These are phyloP conservation scores for Arctium lappa DNA, from an alignment of 129 eudicot genomes.

Conservation along the genomic window DNA sequence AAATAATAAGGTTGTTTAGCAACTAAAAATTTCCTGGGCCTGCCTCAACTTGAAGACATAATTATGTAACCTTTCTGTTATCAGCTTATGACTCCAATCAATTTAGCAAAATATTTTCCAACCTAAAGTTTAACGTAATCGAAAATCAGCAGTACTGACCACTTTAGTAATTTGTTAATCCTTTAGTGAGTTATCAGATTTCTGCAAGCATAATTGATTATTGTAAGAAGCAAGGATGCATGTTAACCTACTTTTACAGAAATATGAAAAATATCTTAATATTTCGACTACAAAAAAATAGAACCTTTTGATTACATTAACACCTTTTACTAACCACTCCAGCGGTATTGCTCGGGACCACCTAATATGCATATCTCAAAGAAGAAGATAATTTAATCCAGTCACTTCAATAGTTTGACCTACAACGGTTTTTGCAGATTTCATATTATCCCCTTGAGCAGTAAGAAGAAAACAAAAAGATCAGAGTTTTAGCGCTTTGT, in stretches of 20 bases:
- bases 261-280: not conserved
- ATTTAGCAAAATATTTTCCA: not conserved
- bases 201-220: not conserved
- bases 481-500: not conserved
- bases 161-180: not conserved
- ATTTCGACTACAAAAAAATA: not conserved
- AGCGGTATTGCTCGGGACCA: not conserved
- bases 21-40: no score
- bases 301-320: not conserved
- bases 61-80: no score
- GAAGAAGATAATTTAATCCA: slow-evolving; percentile 6
- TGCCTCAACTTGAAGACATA: no score
- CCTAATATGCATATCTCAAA: not conserved
- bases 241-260: not conserved
- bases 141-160: not conserved
- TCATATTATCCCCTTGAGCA: not conserved
- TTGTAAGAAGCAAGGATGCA: not conserved
- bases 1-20: no score
- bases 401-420: not conserved
- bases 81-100: not conserved
- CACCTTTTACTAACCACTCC: not conserved
- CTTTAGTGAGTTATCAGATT: not conserved
- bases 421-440: not conserved
- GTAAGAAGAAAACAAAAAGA: not conserved
- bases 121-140: not conserved